phyloP scores from a whole-genome alignment of 768 basidiomycete species.

The Leccinum incarnatum region DNA sequence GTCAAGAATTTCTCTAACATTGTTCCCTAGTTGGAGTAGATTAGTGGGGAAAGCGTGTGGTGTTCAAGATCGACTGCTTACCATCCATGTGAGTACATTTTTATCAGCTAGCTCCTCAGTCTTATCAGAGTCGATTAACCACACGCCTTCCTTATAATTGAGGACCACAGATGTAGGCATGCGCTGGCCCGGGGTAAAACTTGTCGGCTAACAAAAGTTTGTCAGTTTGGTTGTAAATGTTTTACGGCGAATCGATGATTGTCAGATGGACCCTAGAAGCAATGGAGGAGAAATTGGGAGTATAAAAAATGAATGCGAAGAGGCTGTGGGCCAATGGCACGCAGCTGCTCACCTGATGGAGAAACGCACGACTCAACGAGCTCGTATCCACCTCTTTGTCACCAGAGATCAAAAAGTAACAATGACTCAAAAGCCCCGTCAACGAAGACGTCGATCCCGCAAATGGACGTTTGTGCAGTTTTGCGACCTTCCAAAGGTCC shows the following conservation, averaged over 20 bases:
- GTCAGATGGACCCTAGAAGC: not conserved
- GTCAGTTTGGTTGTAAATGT: slow-evolving; percentile 3
- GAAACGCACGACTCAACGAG: slow-evolving; percentile 59
- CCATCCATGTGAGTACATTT: slow-evolving; percentile 78
- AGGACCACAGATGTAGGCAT: slow-evolving; percentile 72
- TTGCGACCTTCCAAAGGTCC: slow-evolving; percentile 66
- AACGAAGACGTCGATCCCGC: slow-evolving; percentile 90
- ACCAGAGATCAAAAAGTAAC: slow-evolving; percentile 84
- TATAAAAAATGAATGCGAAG: not conserved
- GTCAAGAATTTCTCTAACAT: slow-evolving; percentile 90
- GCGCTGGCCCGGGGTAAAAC: slow-evolving; percentile 76
- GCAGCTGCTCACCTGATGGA: slow-evolving; percentile 45
- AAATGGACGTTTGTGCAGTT: slow-evolving; percentile 56
- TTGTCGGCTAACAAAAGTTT: slow-evolving; percentile 41
- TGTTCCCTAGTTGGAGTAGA: slow-evolving; percentile 57
- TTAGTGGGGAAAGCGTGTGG: too few relatives aligned
- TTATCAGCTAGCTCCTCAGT: slow-evolving; percentile 45
- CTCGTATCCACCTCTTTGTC: slow-evolving; percentile 63
- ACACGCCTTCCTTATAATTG: slow-evolving; percentile 62
- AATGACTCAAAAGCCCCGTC: slow-evolving; percentile 77
- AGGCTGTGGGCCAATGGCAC: not conserved
- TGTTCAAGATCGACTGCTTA: slow-evolving; percentile 20
- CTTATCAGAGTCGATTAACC: slow-evolving; percentile 60
- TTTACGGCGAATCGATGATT: not conserved
- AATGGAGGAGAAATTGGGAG: not conserved